Base-by-base conservation (phyloP, 2,329 filamentous ascomycete species). In the Botryotinia calthae region DNA sequence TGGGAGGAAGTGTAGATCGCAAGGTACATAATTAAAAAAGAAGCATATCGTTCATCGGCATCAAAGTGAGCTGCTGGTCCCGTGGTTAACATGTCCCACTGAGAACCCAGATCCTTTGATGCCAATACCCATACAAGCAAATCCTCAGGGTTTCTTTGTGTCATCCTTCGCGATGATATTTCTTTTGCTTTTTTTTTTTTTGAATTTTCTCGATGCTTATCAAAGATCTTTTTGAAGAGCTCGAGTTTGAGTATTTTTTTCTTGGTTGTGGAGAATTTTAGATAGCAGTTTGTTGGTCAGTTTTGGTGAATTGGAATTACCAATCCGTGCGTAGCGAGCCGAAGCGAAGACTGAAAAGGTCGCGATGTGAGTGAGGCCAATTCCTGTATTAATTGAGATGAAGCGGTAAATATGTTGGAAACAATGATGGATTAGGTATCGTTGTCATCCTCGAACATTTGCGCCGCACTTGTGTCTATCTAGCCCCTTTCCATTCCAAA, bases 401-500 rank as follows among this genome's bases (percentile, higher is more conserved):
- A 25, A 25, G 46, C 25, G 4, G 10, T 25, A 51, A 51, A 22
- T 0, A 14, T 25, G 9, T 51, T 25, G 46, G 22, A 25, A 25
- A 51, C 0, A 25, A 51, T 51, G 10, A 51, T 51, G 10, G 12
- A 25, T 22, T 10, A 25, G 25, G 20, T 48, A 48, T 10, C 46
- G 20, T 48, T 48, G 22, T 8, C 9, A 48, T 48, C 2, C 0
- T 51, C 48, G 4, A 51, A n/a, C 4, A n/a, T 51, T 51, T 7
- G 25, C 25, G 22, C 22, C 22, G n/a, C 22, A n/a, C 10, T 8
- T 2, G 4, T 14, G 4, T 14, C 4, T 51, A n/a, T 51, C 2
- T 25, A 12, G 10, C 0, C 4, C 1, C 48, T n/a, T 14, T 12
- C 10, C 0, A 51, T 2, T 5, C 22, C 10, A 51, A 6, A 0